phyloP scores from a whole-genome alignment of 2,329 filamentous ascomycete genomes.

The Dendrostoma leiphaemia region DNA sequence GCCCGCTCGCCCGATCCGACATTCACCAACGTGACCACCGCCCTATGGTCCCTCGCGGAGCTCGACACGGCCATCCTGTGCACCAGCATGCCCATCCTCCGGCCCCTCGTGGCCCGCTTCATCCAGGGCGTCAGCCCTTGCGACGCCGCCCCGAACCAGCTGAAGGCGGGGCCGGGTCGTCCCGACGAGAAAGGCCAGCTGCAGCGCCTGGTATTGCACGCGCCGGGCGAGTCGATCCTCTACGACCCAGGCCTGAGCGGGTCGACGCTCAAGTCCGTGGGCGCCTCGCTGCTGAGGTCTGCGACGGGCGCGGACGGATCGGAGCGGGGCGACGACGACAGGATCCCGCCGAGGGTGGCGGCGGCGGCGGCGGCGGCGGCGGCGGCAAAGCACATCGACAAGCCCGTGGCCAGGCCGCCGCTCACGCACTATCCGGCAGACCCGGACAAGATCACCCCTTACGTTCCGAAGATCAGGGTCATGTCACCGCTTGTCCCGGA shows the following conservation, averaged over 20 bases:
- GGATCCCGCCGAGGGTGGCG: no score
- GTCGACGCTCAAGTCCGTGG: neutral
- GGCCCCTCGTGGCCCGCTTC: constrained; percentile 14
- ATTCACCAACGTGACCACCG: constrained; percentile 2
- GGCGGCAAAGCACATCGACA: no score
- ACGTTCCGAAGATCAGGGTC: no score
- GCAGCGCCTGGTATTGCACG: no score
- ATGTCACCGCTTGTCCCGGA: no score
- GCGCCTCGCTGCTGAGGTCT: neutral
- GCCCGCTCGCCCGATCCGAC: neutral
- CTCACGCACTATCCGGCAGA: no score
- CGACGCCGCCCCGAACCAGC: neutral
- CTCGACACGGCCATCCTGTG: constrained; percentile 5
- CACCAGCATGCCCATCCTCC: constrained; percentile 20
- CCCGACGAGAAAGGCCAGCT: neutral
- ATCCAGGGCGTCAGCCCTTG: neutral
- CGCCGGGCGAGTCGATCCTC: neutral
- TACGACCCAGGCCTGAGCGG: neutral
- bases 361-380: no score
- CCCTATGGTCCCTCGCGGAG: constrained; percentile 7
- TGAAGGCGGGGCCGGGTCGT: neutral
- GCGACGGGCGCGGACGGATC: neutral
- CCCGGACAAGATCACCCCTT: no score
- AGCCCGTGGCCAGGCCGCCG: no score
- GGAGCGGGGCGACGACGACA: neutral